Conservation (phyloP, 2,329 filamentous ascomycete species). For the Colletotrichum ledebouriae region DNA sequence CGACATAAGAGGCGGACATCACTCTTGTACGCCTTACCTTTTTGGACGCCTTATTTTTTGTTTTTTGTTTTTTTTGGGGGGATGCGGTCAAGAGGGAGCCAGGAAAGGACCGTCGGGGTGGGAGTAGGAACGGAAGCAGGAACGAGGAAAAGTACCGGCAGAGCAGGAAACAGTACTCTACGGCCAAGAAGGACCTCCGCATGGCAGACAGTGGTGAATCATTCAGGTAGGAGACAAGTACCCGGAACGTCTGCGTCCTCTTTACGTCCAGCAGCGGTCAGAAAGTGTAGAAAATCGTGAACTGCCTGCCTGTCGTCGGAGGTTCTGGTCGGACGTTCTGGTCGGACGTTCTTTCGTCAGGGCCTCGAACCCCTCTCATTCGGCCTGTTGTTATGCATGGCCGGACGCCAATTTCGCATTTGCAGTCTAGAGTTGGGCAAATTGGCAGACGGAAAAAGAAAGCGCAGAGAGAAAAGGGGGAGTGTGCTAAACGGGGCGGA, state of each 20-base stretch:
- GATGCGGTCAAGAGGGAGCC: slow-evolving; percentile 1
- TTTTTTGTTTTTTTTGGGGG: not conserved
- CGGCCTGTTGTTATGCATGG: too few species aligned
- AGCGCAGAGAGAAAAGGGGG: not conserved
- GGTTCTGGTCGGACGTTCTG: too few species aligned
- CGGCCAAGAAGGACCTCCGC: too few species aligned
- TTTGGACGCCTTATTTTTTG: not conserved
- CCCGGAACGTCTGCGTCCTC: too few species aligned
- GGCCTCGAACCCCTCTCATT: too few species aligned
- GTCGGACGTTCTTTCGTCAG: too few species aligned
- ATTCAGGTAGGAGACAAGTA: too few species aligned
- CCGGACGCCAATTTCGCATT: not conserved
- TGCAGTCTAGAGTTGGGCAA: not conserved
- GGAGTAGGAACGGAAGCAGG: not conserved
- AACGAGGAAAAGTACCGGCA: not conserved
- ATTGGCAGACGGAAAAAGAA: not conserved
- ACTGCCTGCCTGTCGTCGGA: too few species aligned
- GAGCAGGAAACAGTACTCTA: not conserved
- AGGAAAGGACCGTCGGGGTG: not conserved
- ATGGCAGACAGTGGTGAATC: too few species aligned
- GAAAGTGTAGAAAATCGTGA: too few species aligned
- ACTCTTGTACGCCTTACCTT: not conserved
- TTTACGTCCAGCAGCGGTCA: too few species aligned
- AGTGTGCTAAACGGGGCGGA: not conserved
- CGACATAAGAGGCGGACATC: not conserved